Percentiles rank a stretch among this genome's conserved stretches.
These are phyloP conservation scores for Polyporus arcularius DNA, from an alignment of 768 basidiomycete genomes.

Conservation along the genomic window DNA sequence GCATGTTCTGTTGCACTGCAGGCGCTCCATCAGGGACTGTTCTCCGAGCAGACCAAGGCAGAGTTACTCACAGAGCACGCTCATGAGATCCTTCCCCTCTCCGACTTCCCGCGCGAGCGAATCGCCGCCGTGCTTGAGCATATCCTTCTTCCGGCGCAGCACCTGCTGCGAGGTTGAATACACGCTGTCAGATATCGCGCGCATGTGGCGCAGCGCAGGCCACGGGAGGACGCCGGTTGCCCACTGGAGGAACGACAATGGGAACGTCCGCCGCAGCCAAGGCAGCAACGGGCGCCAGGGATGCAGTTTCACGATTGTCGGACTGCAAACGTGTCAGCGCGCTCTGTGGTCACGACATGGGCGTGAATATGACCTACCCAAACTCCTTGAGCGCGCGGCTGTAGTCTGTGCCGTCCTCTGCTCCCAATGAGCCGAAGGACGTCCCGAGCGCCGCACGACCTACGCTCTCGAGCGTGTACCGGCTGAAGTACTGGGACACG, in stretches of 20 bases:
- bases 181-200: conserved; percentile 9
- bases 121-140: conserved; percentile 2
- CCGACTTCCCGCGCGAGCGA: conserved; percentile 4
- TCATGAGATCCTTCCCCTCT: conserved; percentile 7
- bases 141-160: conserved; percentile 6
- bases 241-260: neutral
- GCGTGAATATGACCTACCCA: conserved; percentile 1
- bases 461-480: conserved; percentile 12
- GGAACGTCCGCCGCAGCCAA: conserved; percentile 3
- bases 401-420: conserved; percentile 8
- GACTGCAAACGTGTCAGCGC: neutral
- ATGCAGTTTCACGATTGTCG: conserved; percentile 3
- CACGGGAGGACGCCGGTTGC: conserved; percentile 5
- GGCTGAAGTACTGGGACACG: conserved; percentile 5
- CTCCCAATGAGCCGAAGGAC: conserved; percentile 8
- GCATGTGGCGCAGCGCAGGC: conserved; percentile 4
- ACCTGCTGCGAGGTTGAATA: conserved; percentile 3
- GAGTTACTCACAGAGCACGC: conserved; percentile 2
- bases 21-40: neutral
- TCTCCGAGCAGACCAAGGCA: neutral
- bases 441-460: conserved; percentile 2
- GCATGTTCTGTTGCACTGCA: conserved; percentile 1
- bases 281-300: conserved; percentile 7
- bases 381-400: conserved; percentile 14
- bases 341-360: no score